Percentiles rank a stretch among this genome's conserved stretches.
Conservation (phyloP, 495 filamentous ascomycete genomes). For the Xylaria sp. region DNA sequence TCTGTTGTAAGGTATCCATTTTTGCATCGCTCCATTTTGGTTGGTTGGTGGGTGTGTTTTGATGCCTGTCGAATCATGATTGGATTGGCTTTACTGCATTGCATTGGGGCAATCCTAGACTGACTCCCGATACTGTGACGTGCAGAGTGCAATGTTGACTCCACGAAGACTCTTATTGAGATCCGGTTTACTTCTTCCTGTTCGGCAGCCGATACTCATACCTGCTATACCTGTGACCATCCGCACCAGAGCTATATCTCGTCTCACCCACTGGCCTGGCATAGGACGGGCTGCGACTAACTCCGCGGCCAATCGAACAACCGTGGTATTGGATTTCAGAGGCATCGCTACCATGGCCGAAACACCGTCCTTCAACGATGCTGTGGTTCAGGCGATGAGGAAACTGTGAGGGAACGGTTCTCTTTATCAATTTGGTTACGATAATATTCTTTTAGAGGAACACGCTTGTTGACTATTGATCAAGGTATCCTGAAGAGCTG, state of each 20-base stretch:
- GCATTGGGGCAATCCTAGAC: not conserved
- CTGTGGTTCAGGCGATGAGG: constrained; percentile 81
- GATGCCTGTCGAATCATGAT: not conserved
- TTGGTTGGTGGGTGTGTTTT: constrained; percentile 6
- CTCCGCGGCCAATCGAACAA: not conserved
- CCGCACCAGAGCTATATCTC: not conserved
- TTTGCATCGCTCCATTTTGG: constrained; percentile 6
- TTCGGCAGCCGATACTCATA: not conserved
- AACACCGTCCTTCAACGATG: constrained; percentile 69
- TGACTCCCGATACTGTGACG: not conserved
- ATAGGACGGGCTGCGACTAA: not conserved
- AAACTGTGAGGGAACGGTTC: constrained; percentile 68
- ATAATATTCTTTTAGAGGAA: not conserved
- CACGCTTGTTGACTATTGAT: not conserved
- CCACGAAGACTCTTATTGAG: constrained; percentile 17
- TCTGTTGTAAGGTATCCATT: not conserved
- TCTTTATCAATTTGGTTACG: not conserved
- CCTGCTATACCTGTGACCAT: not conserved
- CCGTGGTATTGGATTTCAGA: not conserved
- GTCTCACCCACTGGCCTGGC: not conserved
- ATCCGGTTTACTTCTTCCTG: not conserved
- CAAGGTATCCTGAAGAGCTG: constrained; percentile 84
- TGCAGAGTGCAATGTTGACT: constrained; percentile 20
- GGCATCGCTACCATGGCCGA: constrained; percentile 9
- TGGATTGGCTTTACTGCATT: constrained; percentile 13